Conservation (phyloP, 1,139 yeast genomes). For the Hemisphaericaspora subhashii region DNA sequence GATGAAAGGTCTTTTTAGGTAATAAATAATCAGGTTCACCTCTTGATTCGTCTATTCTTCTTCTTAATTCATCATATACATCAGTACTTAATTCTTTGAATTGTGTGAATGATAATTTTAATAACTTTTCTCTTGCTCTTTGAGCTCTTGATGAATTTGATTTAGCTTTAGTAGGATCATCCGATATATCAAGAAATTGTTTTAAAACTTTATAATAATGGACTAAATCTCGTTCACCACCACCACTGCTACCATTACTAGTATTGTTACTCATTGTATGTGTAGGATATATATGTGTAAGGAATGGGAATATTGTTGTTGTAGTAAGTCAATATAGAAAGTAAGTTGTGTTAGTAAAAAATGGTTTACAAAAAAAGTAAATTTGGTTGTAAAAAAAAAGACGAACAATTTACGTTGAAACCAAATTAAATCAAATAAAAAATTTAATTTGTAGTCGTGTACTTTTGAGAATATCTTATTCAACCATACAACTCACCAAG, state of each 20-base stretch:
- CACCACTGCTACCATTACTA: neutral
- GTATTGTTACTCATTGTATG: neutral
- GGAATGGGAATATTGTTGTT: too few relatives aligned
- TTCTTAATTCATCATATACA: slow-evolving; percentile 83
- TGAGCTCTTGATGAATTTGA: slow-evolving; percentile 59
- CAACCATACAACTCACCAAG: too few relatives aligned
- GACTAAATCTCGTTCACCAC: slow-evolving; percentile 35
- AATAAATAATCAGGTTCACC: slow-evolving; percentile 63
- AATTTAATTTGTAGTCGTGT: too few relatives aligned
- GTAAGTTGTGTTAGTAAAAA: too few relatives aligned
- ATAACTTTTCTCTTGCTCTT: slow-evolving; percentile 81
- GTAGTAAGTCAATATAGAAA: too few relatives aligned
- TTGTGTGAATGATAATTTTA: slow-evolving; percentile 79
- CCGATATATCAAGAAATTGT: slow-evolving; percentile 53
- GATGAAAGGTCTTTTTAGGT: slow-evolving; percentile 78
- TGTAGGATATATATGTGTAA: too few relatives aligned
- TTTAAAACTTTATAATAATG: slow-evolving; percentile 52
- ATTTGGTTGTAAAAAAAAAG: too few relatives aligned
- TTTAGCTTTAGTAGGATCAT: slow-evolving; percentile 44
- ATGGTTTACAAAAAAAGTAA: neutral
- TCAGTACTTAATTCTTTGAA: slow-evolving; percentile 88
- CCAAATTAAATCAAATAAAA: too few relatives aligned
- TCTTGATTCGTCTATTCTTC: slow-evolving; percentile 61
- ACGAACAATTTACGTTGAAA: too few relatives aligned
- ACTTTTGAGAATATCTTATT: too few relatives aligned